phyloP scores from a whole-genome alignment of 169 alveolate species.

The Cryptosporidium bovis region DNA sequence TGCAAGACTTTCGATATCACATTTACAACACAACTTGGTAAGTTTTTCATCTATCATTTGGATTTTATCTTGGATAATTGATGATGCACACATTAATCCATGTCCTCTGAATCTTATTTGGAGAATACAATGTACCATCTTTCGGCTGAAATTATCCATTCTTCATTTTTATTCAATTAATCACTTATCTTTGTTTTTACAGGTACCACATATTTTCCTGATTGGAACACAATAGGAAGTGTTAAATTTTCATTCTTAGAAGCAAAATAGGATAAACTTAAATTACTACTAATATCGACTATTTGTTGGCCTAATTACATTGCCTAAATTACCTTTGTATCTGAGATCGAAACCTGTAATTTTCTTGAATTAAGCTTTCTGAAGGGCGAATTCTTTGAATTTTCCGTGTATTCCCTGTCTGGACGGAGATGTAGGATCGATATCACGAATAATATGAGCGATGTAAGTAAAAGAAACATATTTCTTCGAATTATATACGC shows the following conservation, averaged over 20 bases:
- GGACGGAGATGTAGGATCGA: not conserved
- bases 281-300: too few relatives aligned
- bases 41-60: slow-evolving; percentile 5
- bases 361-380: not conserved
- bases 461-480: not conserved
- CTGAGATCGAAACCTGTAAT: too few relatives aligned
- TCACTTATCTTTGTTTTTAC: not conserved
- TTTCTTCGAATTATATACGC: not conserved
- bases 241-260: too few relatives aligned
- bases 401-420: not conserved
- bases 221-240: not conserved
- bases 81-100: slow-evolving; percentile 62
- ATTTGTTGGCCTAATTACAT: too few relatives aligned
- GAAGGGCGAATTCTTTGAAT: slow-evolving; percentile 28
- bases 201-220: slow-evolving; percentile 56
- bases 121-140: slow-evolving; percentile 54
- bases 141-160: slow-evolving; percentile 56
- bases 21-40: slow-evolving; percentile 50
- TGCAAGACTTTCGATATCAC: slow-evolving; percentile 39
- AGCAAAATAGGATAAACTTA: too few relatives aligned
- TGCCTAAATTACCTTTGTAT: too few relatives aligned
- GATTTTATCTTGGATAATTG: not conserved
- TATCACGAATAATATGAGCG: not conserved
- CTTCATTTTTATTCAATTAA: not conserved
- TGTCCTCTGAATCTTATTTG: slow-evolving; percentile 59